phyloP scores from a whole-genome alignment of 306 rosid species.

The Cicer cuneatum region DNA sequence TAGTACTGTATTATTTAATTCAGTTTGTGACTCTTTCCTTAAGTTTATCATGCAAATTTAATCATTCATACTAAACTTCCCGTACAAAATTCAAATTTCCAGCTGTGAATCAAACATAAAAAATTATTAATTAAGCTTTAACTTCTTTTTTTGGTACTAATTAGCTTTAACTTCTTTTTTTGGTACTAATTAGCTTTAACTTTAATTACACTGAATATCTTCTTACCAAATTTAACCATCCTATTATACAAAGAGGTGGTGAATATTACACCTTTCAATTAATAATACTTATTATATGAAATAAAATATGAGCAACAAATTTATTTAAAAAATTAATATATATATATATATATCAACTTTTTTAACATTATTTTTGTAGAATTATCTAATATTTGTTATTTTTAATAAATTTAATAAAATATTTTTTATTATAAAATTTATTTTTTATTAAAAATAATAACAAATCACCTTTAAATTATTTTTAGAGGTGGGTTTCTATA shows the following conservation, averaged over 20 bases:
- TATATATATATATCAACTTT: too few relatives aligned
- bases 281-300: too few relatives aligned
- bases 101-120: constrained; percentile 34
- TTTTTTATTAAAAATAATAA: too few relatives aligned
- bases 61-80: not conserved
- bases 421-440: too few relatives aligned
- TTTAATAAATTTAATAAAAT: too few relatives aligned
- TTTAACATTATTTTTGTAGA: too few relatives aligned
- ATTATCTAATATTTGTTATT: too few relatives aligned
- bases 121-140: not conserved
- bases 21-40: constrained; percentile 18
- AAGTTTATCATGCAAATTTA: not conserved
- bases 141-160: not conserved
- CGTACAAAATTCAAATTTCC: constrained; percentile 23
- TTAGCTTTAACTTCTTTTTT: not conserved
- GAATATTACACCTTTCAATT: not conserved
- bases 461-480: too few relatives aligned
- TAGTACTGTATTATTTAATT: not conserved
- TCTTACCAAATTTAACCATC: constrained; percentile 34
- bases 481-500: too few relatives aligned
- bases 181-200: not conserved
- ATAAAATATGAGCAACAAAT: too few relatives aligned
- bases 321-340: too few relatives aligned
- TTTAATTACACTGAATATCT: constrained; percentile 27
- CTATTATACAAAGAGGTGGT: constrained; percentile 14